These are phyloP conservation scores for Blastobotrys aristatus DNA, from an alignment of 1,139 yeast species.

Conservation along the genomic window DNA sequence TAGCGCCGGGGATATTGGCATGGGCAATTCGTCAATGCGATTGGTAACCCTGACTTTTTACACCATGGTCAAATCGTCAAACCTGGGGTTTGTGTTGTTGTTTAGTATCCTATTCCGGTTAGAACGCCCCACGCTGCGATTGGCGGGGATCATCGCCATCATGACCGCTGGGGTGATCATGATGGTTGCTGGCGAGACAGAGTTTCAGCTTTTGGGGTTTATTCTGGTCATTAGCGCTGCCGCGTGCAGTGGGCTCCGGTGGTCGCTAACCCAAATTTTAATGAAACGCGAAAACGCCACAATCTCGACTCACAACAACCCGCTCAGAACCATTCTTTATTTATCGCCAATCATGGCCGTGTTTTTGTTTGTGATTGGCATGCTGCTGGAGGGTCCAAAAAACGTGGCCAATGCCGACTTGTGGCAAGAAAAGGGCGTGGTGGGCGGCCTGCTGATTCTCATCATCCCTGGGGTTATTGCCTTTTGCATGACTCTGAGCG, in stretches of 20 bases:
- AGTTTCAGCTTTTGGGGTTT: slow-evolving; percentile 50
- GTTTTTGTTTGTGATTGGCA: slow-evolving; percentile 55
- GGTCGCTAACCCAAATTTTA: slow-evolving; percentile 89
- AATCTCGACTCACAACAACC: slow-evolving; percentile 41
- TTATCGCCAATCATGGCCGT: slow-evolving; percentile 80
- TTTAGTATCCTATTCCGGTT: slow-evolving; percentile 78
- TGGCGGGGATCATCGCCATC: slow-evolving; percentile 61
- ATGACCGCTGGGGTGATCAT: slow-evolving; percentile 81
- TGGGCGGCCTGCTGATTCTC: slow-evolving; percentile 53
- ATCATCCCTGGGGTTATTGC: slow-evolving; percentile 82
- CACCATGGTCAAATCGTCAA: slow-evolving; percentile 88
- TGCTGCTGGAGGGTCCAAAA: slow-evolving; percentile 58
- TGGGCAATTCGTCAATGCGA: slow-evolving; percentile 78
- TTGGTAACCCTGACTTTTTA: slow-evolving; percentile 77
- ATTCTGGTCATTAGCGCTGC: slow-evolving; percentile 71
- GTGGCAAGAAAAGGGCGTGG: slow-evolving; percentile 57
- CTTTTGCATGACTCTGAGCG: slow-evolving; percentile 85
- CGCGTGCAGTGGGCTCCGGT: slow-evolving; percentile 79
- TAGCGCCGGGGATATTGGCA: slow-evolving; percentile 89
- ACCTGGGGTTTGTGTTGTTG: slow-evolving; percentile 77
- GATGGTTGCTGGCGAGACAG: slow-evolving; percentile 66
- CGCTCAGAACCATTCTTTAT: slow-evolving; percentile 77
- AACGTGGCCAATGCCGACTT: slow-evolving; percentile 50
- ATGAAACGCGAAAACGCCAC: slow-evolving; percentile 43
- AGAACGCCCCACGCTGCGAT: slow-evolving; percentile 63